Conservation (phyloP, 2,329 filamentous ascomycete species). For the Aspergillus glaucus region DNA sequence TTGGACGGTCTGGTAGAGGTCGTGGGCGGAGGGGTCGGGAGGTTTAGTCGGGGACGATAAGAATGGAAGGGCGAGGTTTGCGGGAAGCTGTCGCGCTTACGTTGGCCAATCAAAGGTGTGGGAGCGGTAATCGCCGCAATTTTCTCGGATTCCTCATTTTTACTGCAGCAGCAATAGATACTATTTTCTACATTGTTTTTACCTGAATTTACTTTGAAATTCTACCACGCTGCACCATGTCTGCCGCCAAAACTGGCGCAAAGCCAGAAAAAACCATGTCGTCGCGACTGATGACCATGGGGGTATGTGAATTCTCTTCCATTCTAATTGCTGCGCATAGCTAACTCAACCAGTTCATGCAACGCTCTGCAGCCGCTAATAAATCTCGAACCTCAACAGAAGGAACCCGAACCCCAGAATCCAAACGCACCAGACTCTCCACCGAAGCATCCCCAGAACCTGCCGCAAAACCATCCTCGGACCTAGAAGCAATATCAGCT, state of each 20-base stretch:
- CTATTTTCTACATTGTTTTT: neutral
- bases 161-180: neutral
- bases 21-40: constrained; percentile 9
- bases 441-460: constrained; percentile 15
- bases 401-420: constrained; percentile 26
- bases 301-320: constrained; percentile 40
- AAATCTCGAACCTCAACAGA: constrained; percentile 43
- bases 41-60: constrained; percentile 3
- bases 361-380: constrained; percentile 65
- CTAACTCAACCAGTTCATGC: constrained; percentile 64
- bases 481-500: constrained; percentile 35
- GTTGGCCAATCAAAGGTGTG: constrained; percentile 19
- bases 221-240: constrained; percentile 19
- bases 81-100: constrained; percentile 15
- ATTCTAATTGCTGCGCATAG: neutral
- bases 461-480: constrained; percentile 22
- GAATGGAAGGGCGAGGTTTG: constrained; percentile 28
- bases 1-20: constrained; percentile 2
- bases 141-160: constrained; percentile 8
- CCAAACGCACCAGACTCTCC: constrained; percentile 34
- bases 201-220: neutral
- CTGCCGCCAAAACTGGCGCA: constrained; percentile 42
- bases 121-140: constrained; percentile 9
- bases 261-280: constrained; percentile 68
- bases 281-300: constrained; percentile 84